Base-by-base conservation (phyloP, 78 protist genomes). In the Trichosphaerium sp. region DNA sequence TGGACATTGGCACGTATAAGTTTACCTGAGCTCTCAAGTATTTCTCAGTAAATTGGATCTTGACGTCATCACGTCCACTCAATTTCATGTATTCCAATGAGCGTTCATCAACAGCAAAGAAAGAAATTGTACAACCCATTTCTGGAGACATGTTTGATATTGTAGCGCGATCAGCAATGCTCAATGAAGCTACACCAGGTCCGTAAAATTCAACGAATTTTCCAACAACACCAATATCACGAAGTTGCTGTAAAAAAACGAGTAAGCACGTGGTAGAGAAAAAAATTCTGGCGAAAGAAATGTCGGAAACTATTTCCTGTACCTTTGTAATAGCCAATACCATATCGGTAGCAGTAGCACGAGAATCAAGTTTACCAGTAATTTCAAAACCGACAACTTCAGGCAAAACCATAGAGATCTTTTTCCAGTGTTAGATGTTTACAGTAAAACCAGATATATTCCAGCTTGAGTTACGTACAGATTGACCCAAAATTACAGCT, bases 91-190 rank as follows among this genome's bases (percentile, higher is more conserved):
- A 87, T 18, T 41, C 55, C 3, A 82, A 38, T 1, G 88, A 70
- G 38, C 40, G 56, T 44, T 47, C 70, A 61, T 87, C 93, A 43
- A 80, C 78, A 5, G 96, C 90, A 85, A 92, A 92, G 75, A 74
- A 88, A 44, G 89, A 90, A 75, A 84, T 63, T 21, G 84, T 82
- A 10, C 92, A 93, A 11, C 90, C 93, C 61, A 86, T 86, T 69
- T 92, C 96, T 39, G 90, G 91, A 23, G 92, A 87, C 96, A 92
- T 92, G 78, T 82, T 80, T n/a, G 92, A 68, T 28, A 92, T 82
- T 58, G 96, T 92, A 1, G 89, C 83, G 32, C 96, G 83, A 58
- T 86, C 92, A 38, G 86, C 85, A 3, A 88, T 65, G 15, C 87
- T 66, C 39, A 88, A 73, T n/a, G 60, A 23, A 44, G 75, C 35